phyloP scores from a whole-genome alignment of 2,329 filamentous ascomycete species.

The Colletotrichum camelliae region DNA sequence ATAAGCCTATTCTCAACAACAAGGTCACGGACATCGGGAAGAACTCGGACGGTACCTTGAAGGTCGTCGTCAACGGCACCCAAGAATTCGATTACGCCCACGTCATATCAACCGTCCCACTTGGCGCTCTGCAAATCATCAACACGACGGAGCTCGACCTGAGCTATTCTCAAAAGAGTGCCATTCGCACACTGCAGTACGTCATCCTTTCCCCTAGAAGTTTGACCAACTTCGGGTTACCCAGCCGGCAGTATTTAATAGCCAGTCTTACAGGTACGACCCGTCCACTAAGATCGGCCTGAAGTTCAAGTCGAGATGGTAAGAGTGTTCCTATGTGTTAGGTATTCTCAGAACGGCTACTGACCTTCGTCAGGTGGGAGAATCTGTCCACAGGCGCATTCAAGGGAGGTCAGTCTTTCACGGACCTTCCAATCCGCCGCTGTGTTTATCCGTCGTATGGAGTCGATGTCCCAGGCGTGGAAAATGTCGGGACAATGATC shows the following conservation, averaged over 20 bases:
- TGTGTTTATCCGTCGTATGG: slow-evolving; percentile 38
- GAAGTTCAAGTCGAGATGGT: slow-evolving; percentile 33
- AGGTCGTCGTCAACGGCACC: slow-evolving; percentile 25
- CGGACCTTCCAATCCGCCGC: slow-evolving; percentile 35
- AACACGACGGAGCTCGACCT: slow-evolving; percentile 30
- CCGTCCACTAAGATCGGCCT: slow-evolving; percentile 33
- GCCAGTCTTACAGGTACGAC: slow-evolving; percentile 24
- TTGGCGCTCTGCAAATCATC: slow-evolving; percentile 29
- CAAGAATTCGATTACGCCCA: slow-evolving; percentile 24
- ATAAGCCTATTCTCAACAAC: slow-evolving; percentile 24
- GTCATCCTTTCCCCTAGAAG: neutral
- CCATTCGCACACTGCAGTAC: slow-evolving; percentile 32
- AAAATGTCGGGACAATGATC: slow-evolving; percentile 27
- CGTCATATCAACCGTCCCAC: slow-evolving; percentile 29
- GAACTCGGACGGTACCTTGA: slow-evolving; percentile 19
- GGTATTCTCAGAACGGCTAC: neutral
- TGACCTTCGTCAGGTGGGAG: slow-evolving; percentile 22
- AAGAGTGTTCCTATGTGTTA: neutral
- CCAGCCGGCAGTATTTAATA: neutral
- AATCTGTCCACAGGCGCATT: slow-evolving; percentile 25
- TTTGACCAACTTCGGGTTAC: neutral
- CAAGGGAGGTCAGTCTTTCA: slow-evolving; percentile 28
- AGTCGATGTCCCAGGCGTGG: slow-evolving; percentile 14
- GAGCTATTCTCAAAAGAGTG: slow-evolving; percentile 31
- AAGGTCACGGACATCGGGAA: slow-evolving; percentile 27